Conservation (phyloP, 2,329 filamentous ascomycete species). For the Phialocephala sp. region DNA sequence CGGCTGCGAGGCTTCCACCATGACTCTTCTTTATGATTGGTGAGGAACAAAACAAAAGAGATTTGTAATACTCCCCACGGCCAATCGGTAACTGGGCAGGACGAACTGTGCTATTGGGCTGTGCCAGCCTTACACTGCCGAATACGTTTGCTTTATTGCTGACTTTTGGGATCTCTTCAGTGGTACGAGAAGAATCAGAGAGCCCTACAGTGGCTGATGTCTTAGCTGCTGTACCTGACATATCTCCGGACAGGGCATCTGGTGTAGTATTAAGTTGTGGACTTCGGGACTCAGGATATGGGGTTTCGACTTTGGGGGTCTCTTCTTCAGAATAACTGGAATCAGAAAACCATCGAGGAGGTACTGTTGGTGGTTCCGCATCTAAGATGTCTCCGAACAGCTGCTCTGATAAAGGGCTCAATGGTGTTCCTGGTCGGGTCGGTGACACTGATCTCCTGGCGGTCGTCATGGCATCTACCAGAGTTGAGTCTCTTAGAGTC, state of each 20-base stretch:
- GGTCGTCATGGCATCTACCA: not conserved
- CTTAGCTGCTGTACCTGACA: too few relatives aligned
- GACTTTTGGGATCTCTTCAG: too few relatives aligned
- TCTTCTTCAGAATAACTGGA: not conserved
- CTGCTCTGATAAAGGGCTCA: conserved; percentile 3
- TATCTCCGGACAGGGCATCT: too few relatives aligned
- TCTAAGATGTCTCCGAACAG: conserved; percentile 1
- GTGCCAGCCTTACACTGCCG: too few relatives aligned
- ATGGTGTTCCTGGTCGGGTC: not conserved
- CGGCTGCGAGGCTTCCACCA: not conserved
- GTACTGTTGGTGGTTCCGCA: not conserved
- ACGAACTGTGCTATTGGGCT: too few relatives aligned
- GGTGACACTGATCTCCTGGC: not conserved
- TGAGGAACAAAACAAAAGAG: not conserved
- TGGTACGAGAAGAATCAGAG: too few relatives aligned
- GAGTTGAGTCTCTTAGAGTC: not conserved
- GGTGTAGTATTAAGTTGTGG: too few relatives aligned
- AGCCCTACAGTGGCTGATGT: too few relatives aligned
- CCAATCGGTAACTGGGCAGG: too few relatives aligned
- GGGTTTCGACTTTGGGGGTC: not conserved
- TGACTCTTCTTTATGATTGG: too few relatives aligned
- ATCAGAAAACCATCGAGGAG: not conserved
- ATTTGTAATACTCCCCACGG: not conserved
- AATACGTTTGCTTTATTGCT: too few relatives aligned
- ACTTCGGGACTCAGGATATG: not conserved